phyloP scores from a whole-genome alignment of 495 filamentous ascomycete species.

The Echria macrotheca region DNA sequence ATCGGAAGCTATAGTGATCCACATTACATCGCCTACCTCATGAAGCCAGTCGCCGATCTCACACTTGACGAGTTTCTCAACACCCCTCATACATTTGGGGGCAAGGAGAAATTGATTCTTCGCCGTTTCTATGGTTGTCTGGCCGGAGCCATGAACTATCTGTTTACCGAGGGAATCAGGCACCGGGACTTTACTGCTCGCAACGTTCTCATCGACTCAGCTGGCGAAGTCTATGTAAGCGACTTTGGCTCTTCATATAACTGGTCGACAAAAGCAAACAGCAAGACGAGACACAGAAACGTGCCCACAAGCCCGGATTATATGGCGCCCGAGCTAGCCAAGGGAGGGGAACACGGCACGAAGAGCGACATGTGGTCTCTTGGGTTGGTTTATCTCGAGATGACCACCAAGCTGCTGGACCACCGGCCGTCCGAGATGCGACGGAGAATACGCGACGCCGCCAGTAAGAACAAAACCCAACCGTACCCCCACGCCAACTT shows the following conservation, averaged over 20 bases:
- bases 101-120: background rate
- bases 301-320: conserved; percentile 8
- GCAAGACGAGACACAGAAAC: conserved; percentile 4
- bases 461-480: background rate
- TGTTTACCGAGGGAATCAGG: conserved; percentile 17
- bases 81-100: background rate
- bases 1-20: conserved; percentile 16
- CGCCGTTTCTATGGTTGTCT: conserved; percentile 18
- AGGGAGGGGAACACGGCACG: conserved; percentile 5
- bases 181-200: conserved; percentile 19
- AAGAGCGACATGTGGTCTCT: conserved; percentile 17
- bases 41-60: conserved; percentile 6
- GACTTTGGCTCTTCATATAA: conserved; percentile 20
- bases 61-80: background rate
- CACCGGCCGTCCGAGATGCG: background rate
- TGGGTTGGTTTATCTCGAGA: conserved; percentile 14
- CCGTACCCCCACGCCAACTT: background rate
- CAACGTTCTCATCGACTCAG: conserved; percentile 21
- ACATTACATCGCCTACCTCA: conserved; percentile 15
- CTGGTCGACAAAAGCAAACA: background rate
- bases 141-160: conserved; percentile 20
- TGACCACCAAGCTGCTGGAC: conserved; percentile 9
- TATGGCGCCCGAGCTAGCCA: conserved; percentile 17
- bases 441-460: background rate
- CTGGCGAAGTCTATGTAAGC: conserved; percentile 13